Evolutionary conservation across 768 basidiomycete genomes (phyloP).

Genomic region (Agrocybe praecox): DNA sequence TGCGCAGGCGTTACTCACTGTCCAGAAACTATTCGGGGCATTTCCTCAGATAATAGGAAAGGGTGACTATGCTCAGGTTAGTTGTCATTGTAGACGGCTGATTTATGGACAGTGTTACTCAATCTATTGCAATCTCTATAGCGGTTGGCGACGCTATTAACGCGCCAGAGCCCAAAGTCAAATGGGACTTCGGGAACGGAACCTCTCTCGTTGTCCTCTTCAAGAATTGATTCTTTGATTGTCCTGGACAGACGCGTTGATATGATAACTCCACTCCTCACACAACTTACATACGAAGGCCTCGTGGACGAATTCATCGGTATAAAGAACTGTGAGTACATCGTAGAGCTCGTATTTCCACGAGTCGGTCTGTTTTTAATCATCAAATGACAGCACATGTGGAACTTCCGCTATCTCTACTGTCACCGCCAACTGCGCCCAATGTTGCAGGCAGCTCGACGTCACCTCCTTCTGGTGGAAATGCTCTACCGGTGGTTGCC

Average conservation of each 20-base stretch:
- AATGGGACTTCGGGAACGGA: constrained; percentile 37
- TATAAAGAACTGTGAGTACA: constrained; percentile 81
- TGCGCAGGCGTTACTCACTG: constrained; percentile 78
- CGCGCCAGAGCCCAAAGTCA: constrained; percentile 53
- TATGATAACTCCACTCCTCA: constrained; percentile 94
- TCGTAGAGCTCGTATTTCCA: background rate
- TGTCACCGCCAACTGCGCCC: constrained; percentile 57
- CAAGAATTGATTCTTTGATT: constrained; percentile 82
- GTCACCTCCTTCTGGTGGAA: constrained; percentile 29
- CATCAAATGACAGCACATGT: constrained; percentile 60
- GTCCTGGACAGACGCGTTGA: constrained; percentile 90
- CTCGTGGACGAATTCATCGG: constrained; percentile 92
- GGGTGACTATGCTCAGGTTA: constrained; percentile 82
- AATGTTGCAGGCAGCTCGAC: constrained; percentile 41
- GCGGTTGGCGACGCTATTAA: constrained; percentile 78
- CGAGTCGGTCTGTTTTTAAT: background rate
- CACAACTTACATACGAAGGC: constrained; percentile 96
- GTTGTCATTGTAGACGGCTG: constrained; percentile 13
- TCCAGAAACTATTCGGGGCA: constrained; percentile 83
- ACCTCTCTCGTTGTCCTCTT: constrained; percentile 46
- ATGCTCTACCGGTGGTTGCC: constrained; percentile 45
- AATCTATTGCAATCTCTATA: constrained; percentile 27
- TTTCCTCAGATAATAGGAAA: constrained; percentile 95
- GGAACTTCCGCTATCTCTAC: constrained; percentile 74
- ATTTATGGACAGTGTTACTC: background rate